Conservation (phyloP, 257 asterid species). For the Capsicum pubescens region DNA sequence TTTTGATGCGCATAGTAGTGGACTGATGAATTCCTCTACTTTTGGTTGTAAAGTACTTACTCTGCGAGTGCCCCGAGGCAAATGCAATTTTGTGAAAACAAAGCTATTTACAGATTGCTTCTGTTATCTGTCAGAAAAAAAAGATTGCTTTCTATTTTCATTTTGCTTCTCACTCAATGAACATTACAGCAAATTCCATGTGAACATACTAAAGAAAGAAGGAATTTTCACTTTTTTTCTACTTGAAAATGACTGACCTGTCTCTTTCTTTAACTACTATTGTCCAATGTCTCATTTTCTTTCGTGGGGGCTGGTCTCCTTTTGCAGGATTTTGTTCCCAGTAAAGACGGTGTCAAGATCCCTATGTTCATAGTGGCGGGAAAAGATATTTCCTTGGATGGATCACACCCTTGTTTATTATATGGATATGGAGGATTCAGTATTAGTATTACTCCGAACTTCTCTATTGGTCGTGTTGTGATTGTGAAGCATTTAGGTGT, state of each 20-base stretch:
- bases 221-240: neutral
- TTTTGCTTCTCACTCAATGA: slow-evolving; percentile 22
- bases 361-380: slow-evolving; percentile 84
- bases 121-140: neutral
- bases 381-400: slow-evolving; percentile 80
- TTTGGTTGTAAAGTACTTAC: neutral
- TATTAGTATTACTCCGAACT: slow-evolving; percentile 76
- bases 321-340: slow-evolving; percentile 74
- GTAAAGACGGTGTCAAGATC: slow-evolving; percentile 79
- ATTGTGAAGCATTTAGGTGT: slow-evolving; percentile 70
- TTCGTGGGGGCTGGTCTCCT: neutral
- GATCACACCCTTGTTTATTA: slow-evolving; percentile 88
- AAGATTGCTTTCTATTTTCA: neutral
- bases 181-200: slow-evolving; percentile 7
- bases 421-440: slow-evolving; percentile 93
- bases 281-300: slow-evolving; percentile 11
- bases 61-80: neutral
- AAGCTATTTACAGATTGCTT: neutral
- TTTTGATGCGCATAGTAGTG: neutral
- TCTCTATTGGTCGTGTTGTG: slow-evolving; percentile 62
- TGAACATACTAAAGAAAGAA: neutral
- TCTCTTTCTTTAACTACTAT: neutral
- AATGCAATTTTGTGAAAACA: slow-evolving; percentile 11
- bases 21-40: slow-evolving; percentile 5
- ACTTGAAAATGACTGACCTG: neutral